These are phyloP conservation scores for Penicillium sp. DNA, from an alignment of 2,329 filamentous ascomycete species.

Conservation along the genomic window DNA sequence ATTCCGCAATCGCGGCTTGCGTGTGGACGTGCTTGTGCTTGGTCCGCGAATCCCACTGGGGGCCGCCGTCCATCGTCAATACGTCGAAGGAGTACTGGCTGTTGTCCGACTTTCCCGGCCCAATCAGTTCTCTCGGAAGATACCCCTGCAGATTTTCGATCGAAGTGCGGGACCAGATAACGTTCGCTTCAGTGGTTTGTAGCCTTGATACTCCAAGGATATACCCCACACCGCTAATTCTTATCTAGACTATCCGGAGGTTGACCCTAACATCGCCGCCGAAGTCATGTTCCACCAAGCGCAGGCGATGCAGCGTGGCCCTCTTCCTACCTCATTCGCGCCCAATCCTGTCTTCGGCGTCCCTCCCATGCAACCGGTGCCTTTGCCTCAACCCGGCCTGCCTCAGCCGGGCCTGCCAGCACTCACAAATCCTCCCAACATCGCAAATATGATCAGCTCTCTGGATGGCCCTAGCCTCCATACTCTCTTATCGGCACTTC, in stretches of 20 bases:
- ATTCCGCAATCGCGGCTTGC: constrained; percentile 70
- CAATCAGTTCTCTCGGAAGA: constrained; percentile 68
- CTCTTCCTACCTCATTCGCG: constrained; percentile 35
- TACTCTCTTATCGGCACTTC: constrained; percentile 63
- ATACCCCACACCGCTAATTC: neutral
- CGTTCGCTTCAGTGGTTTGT: constrained; percentile 70
- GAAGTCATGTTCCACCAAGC: constrained; percentile 70
- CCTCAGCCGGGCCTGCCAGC: constrained; percentile 34
- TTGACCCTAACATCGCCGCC: constrained; percentile 74
- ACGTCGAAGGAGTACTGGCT: constrained; percentile 82
- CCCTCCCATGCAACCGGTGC: constrained; percentile 34
- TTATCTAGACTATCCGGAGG: constrained; percentile 69
- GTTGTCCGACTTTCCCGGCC: constrained; percentile 73
- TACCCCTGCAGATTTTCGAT: constrained; percentile 83
- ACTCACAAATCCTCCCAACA: constrained; percentile 48
- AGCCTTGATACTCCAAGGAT: neutral
- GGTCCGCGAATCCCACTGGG: constrained; percentile 73
- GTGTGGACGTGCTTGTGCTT: constrained; percentile 75
- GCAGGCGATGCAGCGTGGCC: constrained; percentile 37
- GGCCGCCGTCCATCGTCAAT: constrained; percentile 78
- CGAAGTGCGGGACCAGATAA: constrained; percentile 70
- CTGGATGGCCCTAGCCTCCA: constrained; percentile 70
- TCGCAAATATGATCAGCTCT: constrained; percentile 64
- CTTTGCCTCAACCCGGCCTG: constrained; percentile 33
- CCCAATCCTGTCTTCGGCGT: constrained; percentile 38